Conservation (phyloP, 345 rosid species). For the Cardamine chenopodiifolia region DNA sequence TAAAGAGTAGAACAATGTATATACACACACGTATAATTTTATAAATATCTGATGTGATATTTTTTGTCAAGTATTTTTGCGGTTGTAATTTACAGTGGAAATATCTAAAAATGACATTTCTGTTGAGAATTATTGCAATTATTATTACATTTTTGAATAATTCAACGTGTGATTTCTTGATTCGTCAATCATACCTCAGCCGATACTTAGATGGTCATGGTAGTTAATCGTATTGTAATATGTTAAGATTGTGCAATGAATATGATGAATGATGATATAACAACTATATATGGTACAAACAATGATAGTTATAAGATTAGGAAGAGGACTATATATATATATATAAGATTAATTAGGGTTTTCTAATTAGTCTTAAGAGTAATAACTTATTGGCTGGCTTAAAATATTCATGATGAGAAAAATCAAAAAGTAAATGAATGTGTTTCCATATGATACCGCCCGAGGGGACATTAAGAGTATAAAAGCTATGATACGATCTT, state of each 20-base stretch:
- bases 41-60: conserved; percentile 16
- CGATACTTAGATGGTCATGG: conserved; percentile 8
- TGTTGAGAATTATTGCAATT: background rate
- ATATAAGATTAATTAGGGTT: conserved; percentile 1
- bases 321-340: background rate
- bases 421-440: conserved; percentile 43
- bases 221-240: background rate
- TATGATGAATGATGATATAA: conserved; percentile 7
- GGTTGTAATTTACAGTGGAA: conserved; percentile 21
- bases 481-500: conserved; percentile 27
- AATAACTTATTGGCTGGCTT: conserved; percentile 22
- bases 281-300: background rate
- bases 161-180: background rate
- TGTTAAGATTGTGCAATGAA: background rate
- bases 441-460: conserved; percentile 35
- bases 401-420: conserved; percentile 36
- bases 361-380: conserved; percentile 2
- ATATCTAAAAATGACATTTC: background rate
- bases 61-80: conserved; percentile 18
- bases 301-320: background rate
- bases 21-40: conserved; percentile 8
- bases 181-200: background rate
- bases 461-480: conserved; percentile 37
- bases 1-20: conserved; percentile 16
- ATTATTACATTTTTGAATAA: background rate